These are phyloP conservation scores for Monilinia vaccinii-corymbosi DNA, from an alignment of 2,329 filamentous ascomycete species.

Conservation along the genomic window DNA sequence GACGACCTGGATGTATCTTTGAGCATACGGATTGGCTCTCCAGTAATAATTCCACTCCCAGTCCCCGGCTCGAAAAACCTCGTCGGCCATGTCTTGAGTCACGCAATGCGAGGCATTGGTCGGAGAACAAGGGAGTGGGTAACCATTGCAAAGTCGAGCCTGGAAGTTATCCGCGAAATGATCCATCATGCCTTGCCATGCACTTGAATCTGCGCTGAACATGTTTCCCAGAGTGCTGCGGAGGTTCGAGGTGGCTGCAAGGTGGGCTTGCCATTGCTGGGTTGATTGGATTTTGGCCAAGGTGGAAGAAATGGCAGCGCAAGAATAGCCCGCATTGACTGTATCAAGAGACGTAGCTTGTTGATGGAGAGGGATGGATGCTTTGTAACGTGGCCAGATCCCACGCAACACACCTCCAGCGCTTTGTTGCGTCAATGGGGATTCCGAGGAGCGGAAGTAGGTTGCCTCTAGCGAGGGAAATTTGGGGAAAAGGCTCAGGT, in stretches of 20 bases:
- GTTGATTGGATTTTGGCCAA: conserved; percentile 27
- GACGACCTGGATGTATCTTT: conserved; percentile 31
- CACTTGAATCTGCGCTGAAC: conserved; percentile 26
- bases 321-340: conserved; percentile 31
- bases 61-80: conserved; percentile 34
- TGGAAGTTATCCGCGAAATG: conserved; percentile 35
- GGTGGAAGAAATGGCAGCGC: conserved; percentile 21
- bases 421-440: conserved; percentile 30
- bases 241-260: conserved; percentile 27
- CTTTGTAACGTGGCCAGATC: conserved; percentile 30
- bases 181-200: conserved; percentile 32
- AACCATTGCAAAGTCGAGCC: conserved; percentile 33
- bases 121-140: conserved; percentile 29
- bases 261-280: conserved; percentile 30
- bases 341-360: conserved; percentile 31
- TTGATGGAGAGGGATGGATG: conserved; percentile 31
- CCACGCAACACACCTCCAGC: conserved; percentile 33
- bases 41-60: conserved; percentile 36
- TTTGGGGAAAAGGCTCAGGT: conserved; percentile 28
- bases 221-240: conserved; percentile 28
- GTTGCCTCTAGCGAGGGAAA: conserved; percentile 26
- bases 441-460: conserved; percentile 33
- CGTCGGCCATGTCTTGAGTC: conserved; percentile 28
- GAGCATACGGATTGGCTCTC: conserved; percentile 29
- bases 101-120: conserved; percentile 27